These are phyloP conservation scores for Naganishia vishniacii DNA, from an alignment of 768 basidiomycete species.

Conservation along the genomic window DNA sequence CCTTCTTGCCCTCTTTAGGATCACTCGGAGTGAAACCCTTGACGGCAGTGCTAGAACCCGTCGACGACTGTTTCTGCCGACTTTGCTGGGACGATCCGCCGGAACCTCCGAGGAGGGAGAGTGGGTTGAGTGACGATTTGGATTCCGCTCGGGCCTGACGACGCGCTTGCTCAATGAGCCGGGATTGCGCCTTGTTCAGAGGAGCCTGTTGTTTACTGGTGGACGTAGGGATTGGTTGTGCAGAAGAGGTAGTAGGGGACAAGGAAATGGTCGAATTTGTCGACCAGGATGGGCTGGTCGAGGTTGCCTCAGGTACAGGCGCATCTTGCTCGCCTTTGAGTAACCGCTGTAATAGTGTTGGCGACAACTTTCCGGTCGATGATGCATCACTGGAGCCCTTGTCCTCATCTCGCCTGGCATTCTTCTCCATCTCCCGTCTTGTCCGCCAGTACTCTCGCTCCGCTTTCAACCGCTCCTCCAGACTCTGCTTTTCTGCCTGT, in stretches of 20 bases:
- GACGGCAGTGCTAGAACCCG: too few species aligned
- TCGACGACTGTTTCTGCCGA: too few species aligned
- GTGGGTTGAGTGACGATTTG: too few species aligned
- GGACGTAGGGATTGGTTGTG: too few species aligned
- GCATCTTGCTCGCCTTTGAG: neutral
- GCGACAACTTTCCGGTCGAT: neutral
- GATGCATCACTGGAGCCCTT: neutral
- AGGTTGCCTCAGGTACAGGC: neutral
- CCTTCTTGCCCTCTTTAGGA: too few species aligned
- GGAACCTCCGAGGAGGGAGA: too few species aligned
- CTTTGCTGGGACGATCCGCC: too few species aligned
- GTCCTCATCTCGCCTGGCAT: neutral
- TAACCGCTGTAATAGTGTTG: neutral
- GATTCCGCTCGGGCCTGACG: neutral
- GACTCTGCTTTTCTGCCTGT: neutral
- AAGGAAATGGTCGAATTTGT: too few species aligned
- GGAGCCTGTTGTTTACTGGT: neutral
- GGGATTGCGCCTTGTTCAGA: neutral
- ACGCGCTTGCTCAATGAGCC: neutral
- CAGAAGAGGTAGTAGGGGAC: neutral
- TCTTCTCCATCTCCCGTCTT: neutral
- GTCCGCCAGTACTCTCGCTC: neutral
- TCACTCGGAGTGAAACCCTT: too few species aligned
- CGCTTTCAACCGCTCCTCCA: neutral
- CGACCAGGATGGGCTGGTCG: neutral